Evolutionary conservation across 1,284 basidiomycete species (phyloP).

Genomic region (Porogramme epimiltina): DNA sequence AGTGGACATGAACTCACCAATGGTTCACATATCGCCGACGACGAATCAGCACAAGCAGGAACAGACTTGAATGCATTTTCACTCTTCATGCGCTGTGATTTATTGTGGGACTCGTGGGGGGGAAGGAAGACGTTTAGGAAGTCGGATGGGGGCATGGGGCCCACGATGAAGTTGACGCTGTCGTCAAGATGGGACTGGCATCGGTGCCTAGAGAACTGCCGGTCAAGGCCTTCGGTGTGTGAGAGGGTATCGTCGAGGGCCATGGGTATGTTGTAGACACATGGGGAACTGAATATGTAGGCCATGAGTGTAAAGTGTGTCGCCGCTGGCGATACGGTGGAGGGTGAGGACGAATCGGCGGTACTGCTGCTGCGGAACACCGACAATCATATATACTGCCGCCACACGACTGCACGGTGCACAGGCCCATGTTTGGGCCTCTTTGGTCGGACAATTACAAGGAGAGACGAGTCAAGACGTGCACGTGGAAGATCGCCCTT

Average conservation of each 20-base stretch:
- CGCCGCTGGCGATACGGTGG: too few species aligned
- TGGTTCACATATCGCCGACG: not conserved
- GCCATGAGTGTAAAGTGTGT: too few species aligned
- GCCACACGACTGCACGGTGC: too few species aligned
- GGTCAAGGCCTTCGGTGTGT: not conserved
- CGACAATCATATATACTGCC: too few species aligned
- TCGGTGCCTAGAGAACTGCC: not conserved
- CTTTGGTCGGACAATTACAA: too few species aligned
- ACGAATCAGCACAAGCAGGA: not conserved
- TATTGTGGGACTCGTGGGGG: not conserved
- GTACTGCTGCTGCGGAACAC: too few species aligned
- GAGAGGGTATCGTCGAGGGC: not conserved
- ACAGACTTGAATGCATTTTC: not conserved
- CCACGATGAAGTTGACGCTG: not conserved
- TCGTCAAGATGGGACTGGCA: not conserved
- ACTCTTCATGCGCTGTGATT: not conserved
- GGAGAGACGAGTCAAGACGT: too few species aligned
- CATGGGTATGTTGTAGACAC: constrained; percentile 2
- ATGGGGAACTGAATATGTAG: not conserved
- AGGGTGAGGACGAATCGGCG: too few species aligned
- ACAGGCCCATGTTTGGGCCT: too few species aligned
- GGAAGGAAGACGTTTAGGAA: constrained; percentile 3
- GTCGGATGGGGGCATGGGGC: constrained; percentile 1
- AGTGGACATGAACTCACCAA: not conserved
- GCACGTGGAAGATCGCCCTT: too few species aligned